Evolutionary conservation across 2,329 filamentous ascomycete genomes (phyloP), one percentile per base, ranked within the genome.

Genomic region (Nigrograna mackinnonii): DNA sequence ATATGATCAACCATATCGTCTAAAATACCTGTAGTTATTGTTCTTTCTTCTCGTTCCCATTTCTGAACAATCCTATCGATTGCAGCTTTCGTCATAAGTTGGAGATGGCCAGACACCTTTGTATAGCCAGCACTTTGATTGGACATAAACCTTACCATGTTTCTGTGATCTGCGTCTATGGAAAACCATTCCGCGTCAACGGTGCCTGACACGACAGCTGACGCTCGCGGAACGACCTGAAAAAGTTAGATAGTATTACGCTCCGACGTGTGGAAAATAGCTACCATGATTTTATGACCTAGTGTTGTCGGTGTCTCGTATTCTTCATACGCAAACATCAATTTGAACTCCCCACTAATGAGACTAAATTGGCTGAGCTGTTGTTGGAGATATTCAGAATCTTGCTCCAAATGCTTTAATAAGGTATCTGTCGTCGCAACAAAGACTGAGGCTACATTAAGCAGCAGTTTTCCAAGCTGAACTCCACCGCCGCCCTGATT

Each of bases 371-470:
- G 60, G 6, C 51, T 46, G 37, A 64, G 53, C 45, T 69, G 67
- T 35, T 68, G 58, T 41, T 67, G 58, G 13, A 71, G 57, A 52
- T 40, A 57, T 53, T 70, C 65, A 14, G 65, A 69, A 43, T 70
- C 54, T 47, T 52, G 45, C 55, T 68, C 56, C 2, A 69, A 51
- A 42, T 61, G 53, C 37, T 60, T 55, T 13, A 70, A 46, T 36
- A 69, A 50, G 21, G 44, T 43, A 39, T 59, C 46, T 39, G 66
- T 53, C 6, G 66, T 55, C 17, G 50, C 49, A 19, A 61, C 49
- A 44, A 64, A 63, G 4, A 71, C 55, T 26, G 66, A 70, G 13
- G 62, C 61, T 4, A 68, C 48, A 45, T 67, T 66, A 3, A 58
- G 50, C 14, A 67, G 44, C 13, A 63, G 37, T 43, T 48, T 54